Conservation (phyloP, 2,329 filamentous ascomycete genomes). For the Colletotrichum sp. region DNA sequence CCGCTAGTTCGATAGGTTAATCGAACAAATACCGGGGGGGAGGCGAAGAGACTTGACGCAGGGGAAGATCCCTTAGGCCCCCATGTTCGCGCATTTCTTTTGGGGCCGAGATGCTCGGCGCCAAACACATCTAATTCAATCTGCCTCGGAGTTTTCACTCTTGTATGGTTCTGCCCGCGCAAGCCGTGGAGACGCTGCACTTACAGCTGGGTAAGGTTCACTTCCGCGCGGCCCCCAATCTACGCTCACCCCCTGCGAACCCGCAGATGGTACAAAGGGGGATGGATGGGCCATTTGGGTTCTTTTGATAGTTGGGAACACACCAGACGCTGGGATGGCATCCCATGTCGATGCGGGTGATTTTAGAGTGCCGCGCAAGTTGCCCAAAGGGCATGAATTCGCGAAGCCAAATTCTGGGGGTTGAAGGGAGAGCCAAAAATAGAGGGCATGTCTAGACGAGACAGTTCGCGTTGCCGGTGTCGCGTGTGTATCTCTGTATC, state of each 20-base stretch:
- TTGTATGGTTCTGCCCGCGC: not conserved
- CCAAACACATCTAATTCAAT: not conserved
- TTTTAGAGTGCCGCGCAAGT: slow-evolving; percentile 1
- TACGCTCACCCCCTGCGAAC: not conserved
- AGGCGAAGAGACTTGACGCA: not conserved
- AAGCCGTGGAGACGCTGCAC: not conserved
- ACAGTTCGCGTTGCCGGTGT: not conserved
- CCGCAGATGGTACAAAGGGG: not conserved
- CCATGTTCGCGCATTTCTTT: not conserved
- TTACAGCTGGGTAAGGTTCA: not conserved
- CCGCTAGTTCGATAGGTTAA: not conserved
- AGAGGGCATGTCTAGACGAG: slow-evolving; percentile 18
- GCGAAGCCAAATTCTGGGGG: not conserved
- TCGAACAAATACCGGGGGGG: not conserved
- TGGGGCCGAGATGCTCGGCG: slow-evolving; percentile 5
- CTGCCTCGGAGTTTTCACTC: not conserved
- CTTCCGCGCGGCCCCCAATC: not conserved
- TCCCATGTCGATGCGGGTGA: not conserved
- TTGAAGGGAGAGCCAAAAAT: not conserved
- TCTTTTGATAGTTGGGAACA: not conserved
- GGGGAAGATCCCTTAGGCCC: not conserved
- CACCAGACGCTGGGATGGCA: not conserved
- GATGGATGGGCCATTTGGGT: not conserved
- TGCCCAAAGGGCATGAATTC: slow-evolving; percentile 9
- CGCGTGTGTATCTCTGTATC: not conserved